phyloP scores from a whole-genome alignment of 2,329 filamentous ascomycete genomes.

The Hypoxylon sp. region DNA sequence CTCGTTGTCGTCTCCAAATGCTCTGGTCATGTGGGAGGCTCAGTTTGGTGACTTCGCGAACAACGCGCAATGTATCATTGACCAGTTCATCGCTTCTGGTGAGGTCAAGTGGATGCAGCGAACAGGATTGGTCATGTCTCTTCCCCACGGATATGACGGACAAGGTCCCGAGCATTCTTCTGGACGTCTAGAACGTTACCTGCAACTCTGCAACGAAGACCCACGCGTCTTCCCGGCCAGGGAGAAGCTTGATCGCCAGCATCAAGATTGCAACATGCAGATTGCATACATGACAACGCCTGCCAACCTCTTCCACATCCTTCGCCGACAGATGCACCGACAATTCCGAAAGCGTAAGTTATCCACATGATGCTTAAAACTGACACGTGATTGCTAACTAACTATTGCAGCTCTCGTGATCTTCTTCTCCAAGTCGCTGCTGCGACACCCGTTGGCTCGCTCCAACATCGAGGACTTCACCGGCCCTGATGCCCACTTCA shows the following conservation, averaged over 20 bases:
- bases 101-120: slow-evolving; percentile 99
- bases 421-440: slow-evolving; percentile 98
- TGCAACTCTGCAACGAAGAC: slow-evolving; percentile 98
- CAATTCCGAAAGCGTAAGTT: slow-evolving; percentile 98
- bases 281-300: slow-evolving; percentile 98
- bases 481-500: slow-evolving; percentile 87
- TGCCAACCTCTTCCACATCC: slow-evolving; percentile 94
- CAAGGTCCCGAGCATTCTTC: slow-evolving; percentile 99
- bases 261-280: slow-evolving; percentile 99
- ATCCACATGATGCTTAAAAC: slow-evolving; percentile 34
- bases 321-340: slow-evolving; percentile 97
- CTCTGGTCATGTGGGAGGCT: slow-evolving; percentile 99
- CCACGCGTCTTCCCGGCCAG: slow-evolving; percentile 89
- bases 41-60: slow-evolving; percentile 99
- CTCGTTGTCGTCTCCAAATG: slow-evolving; percentile 95
- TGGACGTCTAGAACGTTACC: slow-evolving; percentile 94
- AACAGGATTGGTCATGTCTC: slow-evolving; percentile 94
- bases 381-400: slow-evolving; percentile 46
- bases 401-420: slow-evolving; percentile 80
- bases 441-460: slow-evolving; percentile 93
- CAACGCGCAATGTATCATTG: slow-evolving; percentile 98
- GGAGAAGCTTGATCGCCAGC: slow-evolving; percentile 94
- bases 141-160: slow-evolving; percentile 97
- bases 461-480: slow-evolving; percentile 93
- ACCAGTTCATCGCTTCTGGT: slow-evolving; percentile 98